Evolutionary conservation across 192 early-diverging fungal species (phyloP), one percentile per base, ranked within the genome.

Genomic region (Coemansia sp.): DNA sequence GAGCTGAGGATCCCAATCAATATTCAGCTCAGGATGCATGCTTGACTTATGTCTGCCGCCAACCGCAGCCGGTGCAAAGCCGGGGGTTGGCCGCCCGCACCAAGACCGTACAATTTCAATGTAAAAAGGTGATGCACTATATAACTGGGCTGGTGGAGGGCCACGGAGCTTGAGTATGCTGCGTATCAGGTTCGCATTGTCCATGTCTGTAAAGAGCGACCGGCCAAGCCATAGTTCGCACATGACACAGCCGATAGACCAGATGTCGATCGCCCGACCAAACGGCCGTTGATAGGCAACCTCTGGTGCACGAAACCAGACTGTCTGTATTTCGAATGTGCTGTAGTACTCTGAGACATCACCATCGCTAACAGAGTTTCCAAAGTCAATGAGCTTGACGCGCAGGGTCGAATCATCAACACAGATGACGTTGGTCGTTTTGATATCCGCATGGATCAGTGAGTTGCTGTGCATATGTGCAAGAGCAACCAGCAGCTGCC

Each of bases 261-360:
- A 99, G 64, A 99, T 90, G 74, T 99, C 97, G 41, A 97, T 90
- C 46, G 87, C 92, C 9, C 74, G 69, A 40, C 79, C 79, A 64
- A 82, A 82, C 17, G 79, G 79, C 37, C 86, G 86, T 16, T 90
- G 89, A 77, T 99, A 99, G 3, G 86, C 85, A 7, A 99, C 83
- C 67, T 98, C 96, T 0, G 94, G 94, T 13, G 95, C 90, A 14
- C 97, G 86, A 72, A 98, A 99, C 97, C 97, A 99, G 16, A 97
- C 79, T 5, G 97, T 99, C 64, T 97, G 94, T 16, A 99, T 96
- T 53, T 90, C 82, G 55, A 93, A 89, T 7, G 89, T 74, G 50
- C 62, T 72, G 69, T 76, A 82, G 65, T 82, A 82, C 74, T 82
- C 74, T 22, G 69, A 51, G 37, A 82, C 79, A 43, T 76, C 74